Evolutionary conservation across 768 basidiomycete species (phyloP), one percentile per base, ranked within the genome.

Genomic region (Trametes punicea): DNA sequence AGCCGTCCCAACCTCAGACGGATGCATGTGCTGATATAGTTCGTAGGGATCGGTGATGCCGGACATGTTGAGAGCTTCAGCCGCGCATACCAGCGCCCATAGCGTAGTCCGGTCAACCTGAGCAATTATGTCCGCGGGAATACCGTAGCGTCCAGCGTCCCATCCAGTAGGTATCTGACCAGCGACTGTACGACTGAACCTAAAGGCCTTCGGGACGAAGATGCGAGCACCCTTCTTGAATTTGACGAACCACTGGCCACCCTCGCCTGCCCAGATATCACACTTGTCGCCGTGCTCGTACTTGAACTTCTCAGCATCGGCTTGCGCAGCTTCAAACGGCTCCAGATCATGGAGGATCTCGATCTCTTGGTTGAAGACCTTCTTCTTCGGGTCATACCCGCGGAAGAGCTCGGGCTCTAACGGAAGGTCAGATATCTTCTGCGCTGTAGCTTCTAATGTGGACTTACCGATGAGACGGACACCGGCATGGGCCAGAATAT

Each of bases 21-120:
- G 96, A 71, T 99, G 97, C 65, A 99, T 81, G 68, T 96, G 81
- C 73, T 98, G 85, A 79, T 98, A 99, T 2, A 99, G 77, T 71
- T 98, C 97, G 68, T 98, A 99, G 6, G 97, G 93, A 69, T 99
- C 97, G 21, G 92, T 96, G 72, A 99, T 88, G 64, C 97, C 96
- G 16, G 97, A 96, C 79, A 87, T 88, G 69, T 94, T 93, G 65
- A 99, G 85, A 20, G 96, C 95, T 71, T 99, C 97, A 13, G 95
- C 90, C 3, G 93, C 90, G 71, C 84, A 90, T 31, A 93, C 93
- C 48, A 99, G 78, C 11, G 97, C 91, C 97, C 97, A 98, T 9
- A 98, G 82, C 2, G 93, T 87, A 15, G 88, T 82, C 57, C 96
- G 87, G 68, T 99, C 97, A 30, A 88, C 90, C 71, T 98, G 97